Percentiles rank a stretch among this genome's conserved stretches.
Evolutionary conservation across 257 asterid genomes (phyloP).

Genomic region (Solanum pimpinellifolium): DNA sequence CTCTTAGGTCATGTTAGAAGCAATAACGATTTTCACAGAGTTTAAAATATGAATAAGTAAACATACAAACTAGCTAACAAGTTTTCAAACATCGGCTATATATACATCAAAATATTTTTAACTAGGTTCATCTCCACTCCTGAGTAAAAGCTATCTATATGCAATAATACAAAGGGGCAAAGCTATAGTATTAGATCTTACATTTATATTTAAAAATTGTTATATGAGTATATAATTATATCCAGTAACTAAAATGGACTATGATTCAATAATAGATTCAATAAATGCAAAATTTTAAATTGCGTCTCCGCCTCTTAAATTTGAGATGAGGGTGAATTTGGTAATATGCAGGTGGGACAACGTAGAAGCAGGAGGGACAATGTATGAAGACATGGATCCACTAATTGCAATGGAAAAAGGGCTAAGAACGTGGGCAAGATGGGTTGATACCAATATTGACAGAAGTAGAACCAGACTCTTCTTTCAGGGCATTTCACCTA

Average conservation of each 20-base stretch:
- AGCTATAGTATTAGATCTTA: not conserved
- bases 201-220: not conserved
- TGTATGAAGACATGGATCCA: slow-evolving; percentile 73
- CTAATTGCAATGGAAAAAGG: slow-evolving; percentile 60
- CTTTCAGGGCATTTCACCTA: slow-evolving; percentile 89
- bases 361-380: slow-evolving; percentile 60
- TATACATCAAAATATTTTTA: too few relatives aligned
- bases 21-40: not conserved
- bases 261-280: not conserved
- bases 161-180: not conserved
- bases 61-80: not conserved
- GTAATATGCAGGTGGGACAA: slow-evolving; percentile 68
- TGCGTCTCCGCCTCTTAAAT: not conserved
- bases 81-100: not conserved
- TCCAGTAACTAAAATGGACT: not conserved
- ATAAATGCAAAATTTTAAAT: not conserved
- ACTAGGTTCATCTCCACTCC: not conserved
- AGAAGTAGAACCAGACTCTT: slow-evolving; percentile 42
- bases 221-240: not conserved
- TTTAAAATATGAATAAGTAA: not conserved
- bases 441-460: slow-evolving; percentile 74
- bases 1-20: not conserved
- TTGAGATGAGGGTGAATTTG: not conserved
- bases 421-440: slow-evolving; percentile 78
- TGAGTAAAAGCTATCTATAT: not conserved